phyloP scores from a whole-genome alignment of 768 basidiomycete genomes.

The Tephrocybe sp. region DNA sequence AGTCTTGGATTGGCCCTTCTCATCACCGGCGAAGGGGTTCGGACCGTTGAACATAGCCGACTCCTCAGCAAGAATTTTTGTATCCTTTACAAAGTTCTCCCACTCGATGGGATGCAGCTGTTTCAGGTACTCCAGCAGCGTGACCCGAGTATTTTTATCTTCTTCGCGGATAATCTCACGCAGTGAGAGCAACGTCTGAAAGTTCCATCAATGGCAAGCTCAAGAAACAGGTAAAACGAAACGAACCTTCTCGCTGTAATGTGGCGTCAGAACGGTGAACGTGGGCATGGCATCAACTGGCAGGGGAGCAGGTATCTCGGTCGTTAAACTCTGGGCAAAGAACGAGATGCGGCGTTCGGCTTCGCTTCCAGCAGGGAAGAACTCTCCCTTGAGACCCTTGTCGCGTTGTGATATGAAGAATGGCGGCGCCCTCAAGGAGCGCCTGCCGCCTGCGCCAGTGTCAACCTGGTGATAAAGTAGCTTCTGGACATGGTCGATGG shows the following conservation, averaged over 20 bases:
- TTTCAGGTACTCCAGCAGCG: slow-evolving; percentile 96
- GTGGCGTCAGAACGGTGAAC: slow-evolving; percentile 96
- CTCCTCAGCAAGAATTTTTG: slow-evolving; percentile 97
- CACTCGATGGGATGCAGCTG: slow-evolving; percentile 98
- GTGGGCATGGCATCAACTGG: slow-evolving; percentile 99
- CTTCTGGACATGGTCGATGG: slow-evolving; percentile 98
- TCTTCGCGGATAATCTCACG: slow-evolving; percentile 99
- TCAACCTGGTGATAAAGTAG: slow-evolving; percentile 97
- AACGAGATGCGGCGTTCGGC: slow-evolving; percentile 98
- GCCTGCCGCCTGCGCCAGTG: slow-evolving; percentile 71
- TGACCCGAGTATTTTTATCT: slow-evolving; percentile 95
- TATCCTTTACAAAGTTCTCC: slow-evolving; percentile 99
- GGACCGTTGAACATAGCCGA: slow-evolving; percentile 81
- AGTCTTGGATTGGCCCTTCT: slow-evolving; percentile 81
- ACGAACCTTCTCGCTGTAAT: slow-evolving; percentile 94
- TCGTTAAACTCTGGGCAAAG: slow-evolving; percentile 97
- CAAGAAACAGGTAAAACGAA: neutral
- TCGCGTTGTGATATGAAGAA: slow-evolving; percentile 98
- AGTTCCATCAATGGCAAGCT: neutral
- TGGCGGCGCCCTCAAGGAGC: slow-evolving; percentile 90
- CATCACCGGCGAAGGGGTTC: slow-evolving; percentile 65
- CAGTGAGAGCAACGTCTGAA: slow-evolving; percentile 87
- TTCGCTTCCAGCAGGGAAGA: slow-evolving; percentile 94
- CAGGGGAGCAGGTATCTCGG: slow-evolving; percentile 88
- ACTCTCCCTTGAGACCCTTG: slow-evolving; percentile 75